phyloP scores from a whole-genome alignment of 805 yeast species.

The Schwanniomyces pseudopolymorphus region DNA sequence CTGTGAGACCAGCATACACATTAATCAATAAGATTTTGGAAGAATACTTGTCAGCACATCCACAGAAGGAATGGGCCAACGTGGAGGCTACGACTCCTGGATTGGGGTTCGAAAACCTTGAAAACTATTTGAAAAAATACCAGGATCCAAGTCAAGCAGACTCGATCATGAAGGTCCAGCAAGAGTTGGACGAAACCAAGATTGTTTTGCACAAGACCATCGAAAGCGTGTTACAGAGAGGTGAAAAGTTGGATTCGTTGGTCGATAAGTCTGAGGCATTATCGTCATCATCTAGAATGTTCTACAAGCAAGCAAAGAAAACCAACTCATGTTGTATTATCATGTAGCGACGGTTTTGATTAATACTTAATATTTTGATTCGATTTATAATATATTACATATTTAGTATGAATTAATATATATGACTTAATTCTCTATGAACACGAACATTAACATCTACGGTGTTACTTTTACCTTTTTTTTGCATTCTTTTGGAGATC shows the following conservation, averaged over 20 bases:
- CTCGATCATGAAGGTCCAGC: constrained; percentile 94
- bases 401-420: not conserved
- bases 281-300: constrained; percentile 84
- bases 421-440: not conserved
- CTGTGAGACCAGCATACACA: constrained; percentile 94
- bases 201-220: constrained; percentile 94
- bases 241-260: constrained; percentile 90
- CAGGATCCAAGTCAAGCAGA: constrained; percentile 98
- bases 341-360: constrained; percentile 38
- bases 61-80: constrained; percentile 64
- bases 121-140: constrained; percentile 72
- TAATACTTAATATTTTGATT: not conserved
- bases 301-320: constrained; percentile 95
- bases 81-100: constrained; percentile 45
- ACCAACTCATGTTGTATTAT: constrained; percentile 82
- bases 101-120: constrained; percentile 60
- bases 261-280: constrained; percentile 95
- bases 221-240: constrained; percentile 90
- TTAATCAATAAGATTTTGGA: constrained; percentile 86
- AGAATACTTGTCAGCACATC: constrained; percentile 83
- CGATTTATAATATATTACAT: not conserved
- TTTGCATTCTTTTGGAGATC: too few relatives aligned
- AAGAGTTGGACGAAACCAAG: constrained; percentile 96
- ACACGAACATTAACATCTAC: not conserved
- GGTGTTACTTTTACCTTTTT: not conserved